A percentile compares a stretch with the other conserved stretches of the same genome.
Evolutionary conservation across 768 basidiomycete species (phyloP).

Genomic region (Mrakia hoshinonis): DNA sequence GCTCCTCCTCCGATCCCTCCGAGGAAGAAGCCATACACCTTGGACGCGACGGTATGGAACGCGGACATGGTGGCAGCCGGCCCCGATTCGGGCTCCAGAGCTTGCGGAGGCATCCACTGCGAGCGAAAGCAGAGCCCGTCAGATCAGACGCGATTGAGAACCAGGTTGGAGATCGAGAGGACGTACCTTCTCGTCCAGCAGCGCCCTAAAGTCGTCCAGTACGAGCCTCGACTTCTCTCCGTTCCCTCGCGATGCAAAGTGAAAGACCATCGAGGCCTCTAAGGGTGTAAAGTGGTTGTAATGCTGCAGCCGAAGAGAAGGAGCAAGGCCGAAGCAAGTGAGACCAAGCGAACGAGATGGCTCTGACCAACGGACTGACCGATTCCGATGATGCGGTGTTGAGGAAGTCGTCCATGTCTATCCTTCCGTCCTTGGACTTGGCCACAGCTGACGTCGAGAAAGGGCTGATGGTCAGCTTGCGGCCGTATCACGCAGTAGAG

Average conservation of each 20-base stretch:
- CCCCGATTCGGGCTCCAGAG: conserved; percentile 33
- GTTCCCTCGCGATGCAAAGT: conserved; percentile 81
- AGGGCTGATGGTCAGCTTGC: too few relatives aligned
- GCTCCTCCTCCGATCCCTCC: conserved; percentile 85
- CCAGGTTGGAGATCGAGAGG: too few relatives aligned
- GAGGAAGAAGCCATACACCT: conserved; percentile 74
- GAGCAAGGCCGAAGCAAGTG: too few relatives aligned
- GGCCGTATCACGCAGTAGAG: too few relatives aligned
- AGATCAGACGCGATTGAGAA: not conserved
- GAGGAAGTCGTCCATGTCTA: conserved; percentile 90
- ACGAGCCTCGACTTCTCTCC: conserved; percentile 58
- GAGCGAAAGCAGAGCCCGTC: not conserved
- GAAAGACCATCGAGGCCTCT: conserved; percentile 70
- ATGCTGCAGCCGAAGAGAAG: not conserved
- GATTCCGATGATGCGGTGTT: conserved; percentile 53
- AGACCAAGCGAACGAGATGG: not conserved
- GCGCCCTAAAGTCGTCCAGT: conserved; percentile 80
- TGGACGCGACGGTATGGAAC: conserved; percentile 48
- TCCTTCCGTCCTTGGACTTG: conserved; percentile 87
- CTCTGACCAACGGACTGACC: not conserved
- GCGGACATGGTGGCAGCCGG: conserved; percentile 38
- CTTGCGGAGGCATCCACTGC: conserved; percentile 32
- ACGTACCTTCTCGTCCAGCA: conserved; percentile 65
- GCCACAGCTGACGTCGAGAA: conserved; percentile 37
- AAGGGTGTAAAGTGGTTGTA: conserved; percentile 26